phyloP scores from a whole-genome alignment of 805 yeast species.

The Candida lessepsii region DNA sequence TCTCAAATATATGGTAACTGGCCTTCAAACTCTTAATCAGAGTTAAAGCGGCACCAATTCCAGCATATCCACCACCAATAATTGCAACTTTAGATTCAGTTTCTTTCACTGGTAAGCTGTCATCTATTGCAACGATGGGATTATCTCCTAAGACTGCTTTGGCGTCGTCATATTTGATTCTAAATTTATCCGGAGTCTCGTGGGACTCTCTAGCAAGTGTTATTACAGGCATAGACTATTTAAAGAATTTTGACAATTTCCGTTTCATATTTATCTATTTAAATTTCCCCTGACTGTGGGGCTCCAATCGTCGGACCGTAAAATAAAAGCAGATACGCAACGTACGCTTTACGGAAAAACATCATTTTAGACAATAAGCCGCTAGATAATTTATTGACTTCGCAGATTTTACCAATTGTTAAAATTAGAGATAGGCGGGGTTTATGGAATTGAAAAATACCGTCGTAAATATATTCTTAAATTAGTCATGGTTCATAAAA shows the following conservation, averaged over 20 bases:
- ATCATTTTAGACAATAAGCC: too few species aligned
- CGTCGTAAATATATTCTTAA: too few species aligned
- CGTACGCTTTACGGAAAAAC: too few species aligned
- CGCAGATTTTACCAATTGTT: too few species aligned
- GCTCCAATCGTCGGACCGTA: too few species aligned
- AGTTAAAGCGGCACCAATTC: conserved; percentile 33
- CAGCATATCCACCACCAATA: conserved; percentile 43
- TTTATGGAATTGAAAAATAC: too few species aligned
- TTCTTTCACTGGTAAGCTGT: conserved; percentile 21
- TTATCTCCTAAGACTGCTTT: conserved; percentile 24
- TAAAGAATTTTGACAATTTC: too few species aligned
- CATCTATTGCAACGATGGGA: conserved; percentile 18
- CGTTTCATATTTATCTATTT: not conserved
- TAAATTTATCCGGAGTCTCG: conserved; percentile 28
- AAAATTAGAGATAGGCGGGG: too few species aligned
- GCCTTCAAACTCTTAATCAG: conserved; percentile 23
- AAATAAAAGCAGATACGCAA: too few species aligned
- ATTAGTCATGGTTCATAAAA: conserved; percentile 6
- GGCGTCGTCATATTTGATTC: conserved; percentile 29
- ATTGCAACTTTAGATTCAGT: conserved; percentile 32
- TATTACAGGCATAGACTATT: conserved; percentile 25
- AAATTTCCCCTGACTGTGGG: not conserved
- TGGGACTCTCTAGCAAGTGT: conserved; percentile 33
- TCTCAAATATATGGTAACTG: conserved; percentile 37
- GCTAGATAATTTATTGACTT: too few species aligned